Evolutionary conservation across 768 basidiomycete genomes (phyloP).

Genomic region (Hericium rajendrae): DNA sequence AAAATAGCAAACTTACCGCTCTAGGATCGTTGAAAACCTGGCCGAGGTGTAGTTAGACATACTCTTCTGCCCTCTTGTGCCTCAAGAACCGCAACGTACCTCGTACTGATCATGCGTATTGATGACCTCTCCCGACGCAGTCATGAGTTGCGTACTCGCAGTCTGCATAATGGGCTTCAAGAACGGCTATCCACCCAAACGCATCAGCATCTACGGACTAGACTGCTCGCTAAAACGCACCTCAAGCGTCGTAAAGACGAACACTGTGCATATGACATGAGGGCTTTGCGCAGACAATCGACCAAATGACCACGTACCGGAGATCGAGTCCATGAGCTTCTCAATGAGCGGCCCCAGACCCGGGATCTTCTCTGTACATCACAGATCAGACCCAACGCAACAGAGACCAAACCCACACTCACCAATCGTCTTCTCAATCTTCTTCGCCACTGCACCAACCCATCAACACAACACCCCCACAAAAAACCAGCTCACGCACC

Average conservation of each 20-base stretch:
- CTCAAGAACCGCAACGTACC: constrained; percentile 23
- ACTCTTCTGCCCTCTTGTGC: too few relatives aligned
- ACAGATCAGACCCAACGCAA: background rate
- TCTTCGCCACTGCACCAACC: constrained; percentile 51
- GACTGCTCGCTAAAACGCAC: constrained; percentile 22
- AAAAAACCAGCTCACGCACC: constrained; percentile 28
- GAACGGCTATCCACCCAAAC: constrained; percentile 62
- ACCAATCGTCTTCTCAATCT: constrained; percentile 68
- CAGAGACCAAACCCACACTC: constrained; percentile 7
- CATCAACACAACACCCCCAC: background rate
- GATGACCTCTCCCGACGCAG: constrained; percentile 69
- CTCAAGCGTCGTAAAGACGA: constrained; percentile 80
- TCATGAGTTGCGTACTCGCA: constrained; percentile 52
- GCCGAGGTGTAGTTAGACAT: background rate
- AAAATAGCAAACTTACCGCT: constrained; percentile 38
- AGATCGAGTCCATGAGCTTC: constrained; percentile 66
- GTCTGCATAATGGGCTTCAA: constrained; percentile 69
- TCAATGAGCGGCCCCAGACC: constrained; percentile 67
- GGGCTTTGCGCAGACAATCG: background rate
- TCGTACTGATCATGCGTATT: constrained; percentile 76
- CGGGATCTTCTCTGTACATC: constrained; percentile 63
- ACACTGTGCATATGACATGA: constrained; percentile 35
- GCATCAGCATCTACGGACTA: background rate
- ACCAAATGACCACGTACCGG: constrained; percentile 27
- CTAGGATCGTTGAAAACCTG: constrained; percentile 72